Base-by-base conservation (phyloP, 108 stramenopile genomes). In the Skeletonema potamos region DNA sequence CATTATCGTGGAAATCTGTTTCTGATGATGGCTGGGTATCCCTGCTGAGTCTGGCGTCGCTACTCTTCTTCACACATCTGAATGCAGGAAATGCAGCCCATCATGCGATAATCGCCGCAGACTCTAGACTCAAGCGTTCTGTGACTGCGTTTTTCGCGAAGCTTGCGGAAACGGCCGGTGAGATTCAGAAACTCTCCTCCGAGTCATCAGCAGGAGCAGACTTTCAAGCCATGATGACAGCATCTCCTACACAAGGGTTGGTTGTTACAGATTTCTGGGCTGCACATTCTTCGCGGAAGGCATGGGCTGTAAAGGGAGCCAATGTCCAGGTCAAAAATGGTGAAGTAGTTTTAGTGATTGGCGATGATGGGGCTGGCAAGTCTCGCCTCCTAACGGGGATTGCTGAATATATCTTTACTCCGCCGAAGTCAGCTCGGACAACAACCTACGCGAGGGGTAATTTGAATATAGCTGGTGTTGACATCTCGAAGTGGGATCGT, bases 211-310 rank as follows among this genome's bases (percentile, higher is more conserved):
- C 62, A 26, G 76, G 57, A 63, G 68, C 79, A 32, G 79, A 81
- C 57, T 81, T 82, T 36, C 81, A 78, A 68, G 77, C 77, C 30
- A 82, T 85, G 69, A 62, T 84, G 60, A 88, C 87, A 20, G 84
- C 90, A 11, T 87, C 85, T 41, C 84, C 90, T 39, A 74, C 70
- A 12, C 85, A 88, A 55, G 94, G 94, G 0, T 43, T 95, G 6
- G 73, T 36, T 20, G 91, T 95, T 11, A 66, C 76, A 20, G 91
- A 95, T 73, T 76, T 95, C 15, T 95, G 93, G 95, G 92, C 58
- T 76, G 86, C 76, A 41, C 86, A 64, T 36, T 75, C 64, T 71
- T 86, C 51, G 70, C 78, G 29, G 41, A 63, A 64, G 77, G 77
- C 60, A 36, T 96, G 83, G 85, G 74, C 66, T 84, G 84, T 78